A percentile compares a stretch with the other conserved stretches of the same genome.
Evolutionary conservation across 2,329 filamentous ascomycete species (phyloP).

Genomic region (Pseudopithomyces chartarum): DNA sequence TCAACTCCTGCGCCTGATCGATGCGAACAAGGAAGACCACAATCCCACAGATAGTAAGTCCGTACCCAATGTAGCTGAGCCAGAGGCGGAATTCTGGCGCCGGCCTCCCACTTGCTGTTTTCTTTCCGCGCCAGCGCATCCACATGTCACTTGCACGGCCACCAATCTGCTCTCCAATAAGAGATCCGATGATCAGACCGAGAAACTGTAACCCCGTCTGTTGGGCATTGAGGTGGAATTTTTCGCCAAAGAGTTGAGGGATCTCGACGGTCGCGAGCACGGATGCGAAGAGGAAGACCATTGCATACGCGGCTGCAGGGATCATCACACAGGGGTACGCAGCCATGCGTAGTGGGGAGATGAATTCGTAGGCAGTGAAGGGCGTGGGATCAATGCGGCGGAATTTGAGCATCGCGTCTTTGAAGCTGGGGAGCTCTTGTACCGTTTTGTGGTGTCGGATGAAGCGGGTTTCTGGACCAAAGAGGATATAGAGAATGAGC

Average conservation of each 20-base stretch:
- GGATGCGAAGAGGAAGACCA: conserved; percentile 61
- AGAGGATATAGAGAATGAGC: conserved; percentile 61
- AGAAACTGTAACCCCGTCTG: conserved; percentile 64
- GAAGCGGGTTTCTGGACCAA: conserved; percentile 59
- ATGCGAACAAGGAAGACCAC: conserved; percentile 61
- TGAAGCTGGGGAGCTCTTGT: conserved; percentile 47
- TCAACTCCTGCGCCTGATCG: conserved; percentile 47
- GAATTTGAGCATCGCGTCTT: conserved; percentile 53
- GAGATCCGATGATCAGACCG: conserved; percentile 60
- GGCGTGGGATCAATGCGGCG: conserved; percentile 59
- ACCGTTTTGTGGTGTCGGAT: conserved; percentile 46
- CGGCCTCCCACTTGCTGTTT: conserved; percentile 41
- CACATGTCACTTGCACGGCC: conserved; percentile 60
- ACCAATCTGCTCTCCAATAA: conserved; percentile 64
- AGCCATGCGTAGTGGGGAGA: conserved; percentile 56
- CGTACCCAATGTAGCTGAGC: conserved; percentile 60
- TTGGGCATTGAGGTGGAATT: conserved; percentile 62
- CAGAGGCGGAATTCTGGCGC: conserved; percentile 64
- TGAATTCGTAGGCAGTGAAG: conserved; percentile 55
- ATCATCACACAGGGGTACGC: conserved; percentile 55
- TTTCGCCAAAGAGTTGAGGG: conserved; percentile 61
- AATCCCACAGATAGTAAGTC: conserved; percentile 57
- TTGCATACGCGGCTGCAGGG: conserved; percentile 59
- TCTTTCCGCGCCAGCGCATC: conserved; percentile 52
- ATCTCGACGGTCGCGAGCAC: conserved; percentile 64